phyloP scores from a whole-genome alignment of 176 grass and related monocot genomes.

The Microstegium vimineum region DNA sequence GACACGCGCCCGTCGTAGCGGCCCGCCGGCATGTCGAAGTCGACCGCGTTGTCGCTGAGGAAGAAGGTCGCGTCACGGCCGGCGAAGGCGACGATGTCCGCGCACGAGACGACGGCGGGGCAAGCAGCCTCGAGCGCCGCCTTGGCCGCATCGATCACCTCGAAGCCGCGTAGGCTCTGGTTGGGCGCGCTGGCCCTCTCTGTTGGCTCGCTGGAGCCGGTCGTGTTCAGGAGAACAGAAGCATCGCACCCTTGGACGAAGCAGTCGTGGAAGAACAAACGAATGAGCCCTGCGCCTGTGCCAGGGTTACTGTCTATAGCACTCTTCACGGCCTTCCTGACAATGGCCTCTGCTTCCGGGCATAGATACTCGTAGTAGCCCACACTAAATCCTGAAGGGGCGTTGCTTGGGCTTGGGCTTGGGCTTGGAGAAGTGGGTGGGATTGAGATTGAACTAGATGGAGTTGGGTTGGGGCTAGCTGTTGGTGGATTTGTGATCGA shows the following conservation, averaged over 20 bases:
- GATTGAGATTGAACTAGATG: background rate
- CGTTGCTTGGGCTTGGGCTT: background rate
- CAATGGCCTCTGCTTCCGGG: background rate
- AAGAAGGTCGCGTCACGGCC: constrained; percentile 30
- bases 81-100: constrained; percentile 48
- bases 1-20: constrained; percentile 38
- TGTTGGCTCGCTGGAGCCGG: background rate
- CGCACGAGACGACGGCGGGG: constrained; percentile 40
- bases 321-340: background rate
- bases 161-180: constrained; percentile 37
- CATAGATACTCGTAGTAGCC: background rate
- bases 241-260: constrained; percentile 35
- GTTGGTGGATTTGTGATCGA: background rate
- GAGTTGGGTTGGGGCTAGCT: background rate
- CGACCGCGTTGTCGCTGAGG: constrained; percentile 8
- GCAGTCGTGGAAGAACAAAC: constrained; percentile 43
- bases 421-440: background rate
- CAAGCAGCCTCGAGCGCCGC: constrained; percentile 24
- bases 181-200: constrained; percentile 22
- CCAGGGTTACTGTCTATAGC: background rate
- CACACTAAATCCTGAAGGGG: background rate
- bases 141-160: constrained; percentile 51
- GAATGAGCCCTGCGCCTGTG: constrained; percentile 9
- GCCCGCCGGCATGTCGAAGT: constrained; percentile 38
- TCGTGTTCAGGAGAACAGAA: constrained; percentile 30